Conservation (phyloP, 495 filamentous ascomycete genomes). For the Penicillium tannophilum region DNA sequence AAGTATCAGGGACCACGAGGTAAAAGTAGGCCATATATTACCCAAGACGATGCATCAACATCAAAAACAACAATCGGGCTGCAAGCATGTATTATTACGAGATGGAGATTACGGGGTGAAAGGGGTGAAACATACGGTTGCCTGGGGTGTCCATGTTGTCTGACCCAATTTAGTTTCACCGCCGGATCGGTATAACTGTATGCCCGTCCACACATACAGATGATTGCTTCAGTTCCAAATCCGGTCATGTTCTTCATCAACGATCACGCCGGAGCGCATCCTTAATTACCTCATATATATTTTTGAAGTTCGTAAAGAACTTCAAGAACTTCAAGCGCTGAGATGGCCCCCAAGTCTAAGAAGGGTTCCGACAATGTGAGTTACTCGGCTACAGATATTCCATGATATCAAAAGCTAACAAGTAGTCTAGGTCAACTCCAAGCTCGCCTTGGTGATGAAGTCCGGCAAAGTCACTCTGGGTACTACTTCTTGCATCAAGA, state of each 20-base stretch:
- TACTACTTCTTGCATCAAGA: constrained; percentile 95
- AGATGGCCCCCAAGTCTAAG: constrained; percentile 90
- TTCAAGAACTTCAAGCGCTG: constrained; percentile 47
- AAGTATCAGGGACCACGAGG: background rate
- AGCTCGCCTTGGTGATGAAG: constrained; percentile 94
- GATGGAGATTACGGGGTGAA: constrained; percentile 5
- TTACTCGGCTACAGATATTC: background rate
- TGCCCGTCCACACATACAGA: constrained; percentile 10
- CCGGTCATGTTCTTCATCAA: constrained; percentile 20
- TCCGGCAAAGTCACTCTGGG: constrained; percentile 87
- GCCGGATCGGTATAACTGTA: constrained; percentile 14
- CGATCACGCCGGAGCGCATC: constrained; percentile 41
- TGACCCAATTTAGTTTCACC: background rate
- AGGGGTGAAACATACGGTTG: background rate
- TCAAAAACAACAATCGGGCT: constrained; percentile 1
- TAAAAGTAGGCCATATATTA: background rate
- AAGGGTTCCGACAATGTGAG: constrained; percentile 77
- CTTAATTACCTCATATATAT: constrained; percentile 17
- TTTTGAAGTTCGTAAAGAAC: constrained; percentile 28
- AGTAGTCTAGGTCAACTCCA: constrained; percentile 66
- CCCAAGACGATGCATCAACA: background rate
- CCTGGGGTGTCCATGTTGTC: background rate
- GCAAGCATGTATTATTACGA: constrained; percentile 4
- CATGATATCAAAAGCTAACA: constrained; percentile 9
- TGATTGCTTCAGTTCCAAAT: constrained; percentile 20